Percentiles rank a stretch among this genome's conserved stretches.
phyloP scores from a whole-genome alignment of 2,329 filamentous ascomycete genomes.

The Hymenoscyphus fructigenus region DNA sequence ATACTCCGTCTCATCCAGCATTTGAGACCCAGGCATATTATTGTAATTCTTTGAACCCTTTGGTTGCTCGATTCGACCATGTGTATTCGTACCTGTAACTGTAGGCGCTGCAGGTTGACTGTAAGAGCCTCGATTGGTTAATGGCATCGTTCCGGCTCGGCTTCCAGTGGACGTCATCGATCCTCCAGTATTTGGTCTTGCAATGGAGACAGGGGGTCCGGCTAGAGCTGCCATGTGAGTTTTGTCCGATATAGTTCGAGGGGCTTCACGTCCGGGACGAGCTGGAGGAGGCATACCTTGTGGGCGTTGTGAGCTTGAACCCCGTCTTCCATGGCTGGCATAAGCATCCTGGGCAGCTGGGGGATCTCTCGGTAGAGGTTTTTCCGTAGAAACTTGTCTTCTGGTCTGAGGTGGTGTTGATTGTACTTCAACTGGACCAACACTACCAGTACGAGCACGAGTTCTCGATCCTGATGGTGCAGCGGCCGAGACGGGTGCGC shows the following conservation, averaged over 20 bases:
- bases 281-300: slow-evolving; percentile 46
- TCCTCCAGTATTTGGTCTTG: slow-evolving; percentile 76
- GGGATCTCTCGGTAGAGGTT: slow-evolving; percentile 60
- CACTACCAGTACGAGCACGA: slow-evolving; percentile 53
- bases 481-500: slow-evolving; percentile 35
- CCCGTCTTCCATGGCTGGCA: slow-evolving; percentile 41
- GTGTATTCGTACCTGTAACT: slow-evolving; percentile 82
- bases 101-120: slow-evolving; percentile 85
- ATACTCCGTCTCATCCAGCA: slow-evolving; percentile 55
- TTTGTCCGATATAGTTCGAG: slow-evolving; percentile 55
- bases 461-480: slow-evolving; percentile 41
- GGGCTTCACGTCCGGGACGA: slow-evolving; percentile 49
- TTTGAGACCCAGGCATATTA: slow-evolving; percentile 63
- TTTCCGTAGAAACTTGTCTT: slow-evolving; percentile 49
- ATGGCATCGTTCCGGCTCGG: slow-evolving; percentile 45
- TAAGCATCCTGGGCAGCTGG: slow-evolving; percentile 49
- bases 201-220: slow-evolving; percentile 42
- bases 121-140: slow-evolving; percentile 79
- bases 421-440: slow-evolving; percentile 50
- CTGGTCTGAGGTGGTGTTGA: slow-evolving; percentile 28
- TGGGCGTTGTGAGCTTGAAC: slow-evolving; percentile 33
- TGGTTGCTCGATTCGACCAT: slow-evolving; percentile 86
- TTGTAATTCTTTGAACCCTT: slow-evolving; percentile 55
- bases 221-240: slow-evolving; percentile 52
- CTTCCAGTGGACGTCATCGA: slow-evolving; percentile 67